Evolutionary conservation across 805 yeast species (phyloP).

Genomic region (Scheffersomyces ergatensis): DNA sequence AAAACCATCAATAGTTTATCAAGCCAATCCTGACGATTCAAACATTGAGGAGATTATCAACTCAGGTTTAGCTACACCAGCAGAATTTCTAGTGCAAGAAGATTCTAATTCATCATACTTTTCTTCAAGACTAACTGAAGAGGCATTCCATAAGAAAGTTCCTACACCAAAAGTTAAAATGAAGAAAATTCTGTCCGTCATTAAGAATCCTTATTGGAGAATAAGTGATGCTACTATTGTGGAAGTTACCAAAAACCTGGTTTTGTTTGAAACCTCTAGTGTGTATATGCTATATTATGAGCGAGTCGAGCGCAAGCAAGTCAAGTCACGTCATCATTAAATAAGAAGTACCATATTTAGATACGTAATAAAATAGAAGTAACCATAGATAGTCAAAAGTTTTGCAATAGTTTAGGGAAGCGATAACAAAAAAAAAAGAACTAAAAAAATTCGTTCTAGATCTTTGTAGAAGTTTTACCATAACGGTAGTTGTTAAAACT

Average conservation of each 20-base stretch:
- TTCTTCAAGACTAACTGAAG: constrained; percentile 10
- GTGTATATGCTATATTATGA: constrained; percentile 88
- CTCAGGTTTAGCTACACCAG: constrained; percentile 41
- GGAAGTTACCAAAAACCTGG: constrained; percentile 58
- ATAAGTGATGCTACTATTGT: constrained; percentile 72
- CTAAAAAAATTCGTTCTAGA: too few species aligned
- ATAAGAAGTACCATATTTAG: too few species aligned
- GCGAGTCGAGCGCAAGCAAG: constrained; percentile 35
- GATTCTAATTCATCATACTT: constrained; percentile 11
- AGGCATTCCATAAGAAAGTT: constrained; percentile 1
- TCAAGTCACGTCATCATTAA: constrained; percentile 6
- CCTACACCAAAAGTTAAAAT: constrained; percentile 27
- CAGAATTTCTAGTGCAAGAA: constrained; percentile 37
- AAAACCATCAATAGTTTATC: constrained; percentile 35
- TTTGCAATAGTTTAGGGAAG: background rate
- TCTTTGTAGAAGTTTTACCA: too few species aligned
- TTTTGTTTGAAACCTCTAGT: constrained; percentile 67
- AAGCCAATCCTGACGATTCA: constrained; percentile 34
- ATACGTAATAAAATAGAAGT: background rate
- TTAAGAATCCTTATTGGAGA: constrained; percentile 75
- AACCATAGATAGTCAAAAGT: background rate
- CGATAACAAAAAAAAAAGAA: background rate
- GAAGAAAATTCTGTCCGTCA: constrained; percentile 54
- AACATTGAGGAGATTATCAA: constrained; percentile 36
- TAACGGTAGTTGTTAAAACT: too few species aligned